Evolutionary conservation across 2,329 filamentous ascomycete species (phyloP), one percentile per base, ranked within the genome.

Genomic region (Huntiella bhutanensis): DNA sequence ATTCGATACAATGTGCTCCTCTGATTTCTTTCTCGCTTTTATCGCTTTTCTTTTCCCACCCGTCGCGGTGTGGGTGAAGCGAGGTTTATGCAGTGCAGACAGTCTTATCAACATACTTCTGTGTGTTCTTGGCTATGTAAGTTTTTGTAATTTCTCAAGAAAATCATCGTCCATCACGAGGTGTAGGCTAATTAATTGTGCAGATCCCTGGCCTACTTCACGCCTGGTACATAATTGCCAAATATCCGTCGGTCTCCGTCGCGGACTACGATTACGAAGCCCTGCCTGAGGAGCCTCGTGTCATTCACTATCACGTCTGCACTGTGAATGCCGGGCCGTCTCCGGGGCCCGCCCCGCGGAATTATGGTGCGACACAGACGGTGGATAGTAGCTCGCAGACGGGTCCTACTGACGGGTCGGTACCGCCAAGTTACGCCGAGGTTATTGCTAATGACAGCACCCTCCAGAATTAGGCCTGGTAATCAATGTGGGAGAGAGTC

Each of bases 221-320:
- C 66, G 76, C 87, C 52, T 96, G 91, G 88, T 98, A 96, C 71
- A 93, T 96, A 63, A 95, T 98, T 63, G 75, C 83, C 56, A 81
- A 83, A 59, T 83, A 80, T 61, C 91, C 91, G 49, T 88, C 95
- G 51, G 54, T 72, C 36, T 69, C 78, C 49, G 8, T 10, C 22
- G 22, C 22, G 6, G 73, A 72, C 60, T 73, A 72, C 60, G 75
- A 80, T 52, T 86, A 91, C 63, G 74, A 83, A 54, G 64, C 68
- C 43, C 60, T 82, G 36, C 63, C 72, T 4, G 71, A 74, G 22
- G 22, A 28, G 22, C 22, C 22, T 10, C 22, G 22, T 28, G 7
- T 28, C 22, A 28, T 58, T 19, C 56, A 62, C 38, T 55, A 54
- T 33, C 54, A 55, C 51, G 61, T 66, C 56, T 66, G 64, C 61